Percentiles rank a stretch among this genome's conserved stretches.
Conservation (phyloP, 805 yeast species). For the Tetrapisispora arboricola region DNA sequence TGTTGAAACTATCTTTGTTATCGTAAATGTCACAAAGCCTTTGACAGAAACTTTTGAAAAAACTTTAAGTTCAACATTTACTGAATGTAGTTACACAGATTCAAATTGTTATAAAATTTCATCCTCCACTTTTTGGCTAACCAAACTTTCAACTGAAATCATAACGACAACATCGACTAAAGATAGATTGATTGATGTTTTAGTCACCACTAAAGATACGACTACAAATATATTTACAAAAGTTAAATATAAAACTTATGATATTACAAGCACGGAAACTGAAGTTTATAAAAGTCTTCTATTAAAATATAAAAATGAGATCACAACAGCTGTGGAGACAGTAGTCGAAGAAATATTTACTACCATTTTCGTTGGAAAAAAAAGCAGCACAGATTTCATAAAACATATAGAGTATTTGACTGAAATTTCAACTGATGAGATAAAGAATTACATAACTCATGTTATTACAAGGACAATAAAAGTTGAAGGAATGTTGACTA, state of each 20-base stretch:
- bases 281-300: not conserved
- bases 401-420: constrained; percentile 1
- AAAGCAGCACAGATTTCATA: not conserved
- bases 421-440: not conserved
- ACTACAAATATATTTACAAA: not conserved
- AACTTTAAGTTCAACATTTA: not conserved
- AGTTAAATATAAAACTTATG: not conserved
- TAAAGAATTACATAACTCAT: not conserved
- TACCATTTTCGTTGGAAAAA: not conserved
- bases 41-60: not conserved
- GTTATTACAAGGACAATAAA: not conserved
- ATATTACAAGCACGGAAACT: not conserved
- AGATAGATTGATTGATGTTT: not conserved
- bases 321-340: not conserved
- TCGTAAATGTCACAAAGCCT: not conserved
- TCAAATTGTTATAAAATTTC: not conserved
- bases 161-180: not conserved
- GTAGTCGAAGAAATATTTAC: not conserved
- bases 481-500: not conserved
- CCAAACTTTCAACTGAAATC: not conserved
- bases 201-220: not conserved
- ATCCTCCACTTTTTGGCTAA: not conserved
- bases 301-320: not conserved
- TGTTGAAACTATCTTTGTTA: not conserved
- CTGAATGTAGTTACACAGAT: not conserved